A percentile compares a stretch with the other conserved stretches of the same genome.
These are phyloP conservation scores for Amyloporia xantha DNA, from an alignment of 768 basidiomycete genomes.

Conservation along the genomic window DNA sequence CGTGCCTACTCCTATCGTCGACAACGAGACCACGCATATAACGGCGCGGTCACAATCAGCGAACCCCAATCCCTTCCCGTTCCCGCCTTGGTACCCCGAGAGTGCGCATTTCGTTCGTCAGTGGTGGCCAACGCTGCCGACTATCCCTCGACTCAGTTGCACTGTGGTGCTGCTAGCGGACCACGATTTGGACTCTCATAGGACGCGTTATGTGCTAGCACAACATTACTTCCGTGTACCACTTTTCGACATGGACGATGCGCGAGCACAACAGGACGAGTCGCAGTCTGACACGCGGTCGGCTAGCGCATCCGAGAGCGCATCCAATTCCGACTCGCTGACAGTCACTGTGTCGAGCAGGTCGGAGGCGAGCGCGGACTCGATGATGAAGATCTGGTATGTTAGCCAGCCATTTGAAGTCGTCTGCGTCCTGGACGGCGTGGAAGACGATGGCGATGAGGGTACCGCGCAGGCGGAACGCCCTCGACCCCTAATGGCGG, in stretches of 20 bases:
- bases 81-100: conserved; percentile 66
- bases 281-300: background rate
- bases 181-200: conserved; percentile 54
- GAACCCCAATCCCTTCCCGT: conserved; percentile 54
- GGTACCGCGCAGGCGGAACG: conserved; percentile 34
- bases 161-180: conserved; percentile 63
- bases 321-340: conserved; percentile 1
- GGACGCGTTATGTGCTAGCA: conserved; percentile 56
- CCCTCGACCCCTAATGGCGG: conserved; percentile 66
- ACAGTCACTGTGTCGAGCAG: background rate
- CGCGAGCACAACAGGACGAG: conserved; percentile 4
- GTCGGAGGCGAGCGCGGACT: conserved; percentile 25
- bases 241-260: conserved; percentile 25
- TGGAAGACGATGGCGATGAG: conserved; percentile 33
- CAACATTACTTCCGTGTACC: conserved; percentile 76
- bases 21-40: conserved; percentile 1
- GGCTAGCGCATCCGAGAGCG: background rate
- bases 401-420: conserved; percentile 67
- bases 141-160: conserved; percentile 61
- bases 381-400: conserved; percentile 65
- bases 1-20: background rate
- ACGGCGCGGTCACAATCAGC: conserved; percentile 6
- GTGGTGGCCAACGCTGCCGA: conserved; percentile 69
- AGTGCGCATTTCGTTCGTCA: conserved; percentile 73
- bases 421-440: conserved; percentile 52